Percentiles rank a stretch among this genome's conserved stretches.
phyloP scores from a whole-genome alignment of 2,329 filamentous ascomycete species.

The Arachnomyces sp. region DNA sequence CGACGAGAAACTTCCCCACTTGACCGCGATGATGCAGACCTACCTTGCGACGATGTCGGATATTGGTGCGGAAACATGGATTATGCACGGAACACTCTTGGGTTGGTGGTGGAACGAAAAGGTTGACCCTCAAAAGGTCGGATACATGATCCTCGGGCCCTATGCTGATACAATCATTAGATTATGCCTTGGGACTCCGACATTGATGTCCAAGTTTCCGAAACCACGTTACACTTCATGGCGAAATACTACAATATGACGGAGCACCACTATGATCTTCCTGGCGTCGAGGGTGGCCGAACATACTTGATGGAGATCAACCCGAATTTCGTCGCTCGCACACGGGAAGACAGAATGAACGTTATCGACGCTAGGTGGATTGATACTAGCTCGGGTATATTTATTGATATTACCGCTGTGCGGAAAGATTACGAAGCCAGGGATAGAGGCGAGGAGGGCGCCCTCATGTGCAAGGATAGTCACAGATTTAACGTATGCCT shows the following conservation, averaged over 20 bases:
- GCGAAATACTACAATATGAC: conserved; percentile 56
- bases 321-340: conserved; percentile 43
- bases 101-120: conserved; percentile 57
- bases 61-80: conserved; percentile 52
- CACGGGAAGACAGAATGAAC: conserved; percentile 42
- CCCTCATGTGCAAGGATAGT: conserved; percentile 49
- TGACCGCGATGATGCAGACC: conserved; percentile 46
- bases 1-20: conserved; percentile 39
- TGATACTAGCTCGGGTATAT: conserved; percentile 50
- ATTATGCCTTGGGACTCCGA: conserved; percentile 57
- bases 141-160: not conserved
- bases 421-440: conserved; percentile 37
- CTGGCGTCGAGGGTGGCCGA: conserved; percentile 25
- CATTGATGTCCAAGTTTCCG: conserved; percentile 51
- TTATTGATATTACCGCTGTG: conserved; percentile 54
- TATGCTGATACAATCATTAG: conserved; percentile 12
- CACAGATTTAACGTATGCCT: conserved; percentile 43
- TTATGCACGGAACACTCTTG: conserved; percentile 54
- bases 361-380: conserved; percentile 56
- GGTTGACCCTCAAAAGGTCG: conserved; percentile 17
- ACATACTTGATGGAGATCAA: conserved; percentile 54
- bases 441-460: conserved; percentile 30
- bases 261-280: conserved; percentile 41
- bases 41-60: conserved; percentile 50
- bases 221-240: conserved; percentile 47